Conservation (phyloP, 2,329 filamentous ascomycete genomes). For the Acephala macrosclerotiorum region DNA sequence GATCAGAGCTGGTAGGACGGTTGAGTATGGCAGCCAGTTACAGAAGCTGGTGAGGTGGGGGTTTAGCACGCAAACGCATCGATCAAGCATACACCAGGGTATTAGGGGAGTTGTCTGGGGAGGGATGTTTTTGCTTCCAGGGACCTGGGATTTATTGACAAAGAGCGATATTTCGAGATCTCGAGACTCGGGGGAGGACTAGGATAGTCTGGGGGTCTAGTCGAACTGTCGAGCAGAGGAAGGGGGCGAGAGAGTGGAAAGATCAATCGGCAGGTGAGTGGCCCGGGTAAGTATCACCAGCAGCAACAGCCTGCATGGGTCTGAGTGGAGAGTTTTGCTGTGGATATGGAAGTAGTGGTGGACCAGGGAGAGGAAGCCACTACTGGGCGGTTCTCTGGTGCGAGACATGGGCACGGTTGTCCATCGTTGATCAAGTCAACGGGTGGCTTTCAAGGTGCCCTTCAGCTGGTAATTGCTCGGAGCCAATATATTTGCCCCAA, state of each 20-base stretch:
- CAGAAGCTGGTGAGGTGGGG: constrained; percentile 17
- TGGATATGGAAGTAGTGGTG: not conserved
- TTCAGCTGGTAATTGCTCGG: constrained; percentile 19
- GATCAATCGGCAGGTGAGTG: constrained; percentile 16
- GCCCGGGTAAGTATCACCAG: constrained; percentile 16
- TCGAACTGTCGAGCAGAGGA: constrained; percentile 2
- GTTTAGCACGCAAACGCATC: constrained; percentile 24
- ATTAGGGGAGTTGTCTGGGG: constrained; percentile 20
- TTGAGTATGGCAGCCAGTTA: constrained; percentile 23
- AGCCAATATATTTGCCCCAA: constrained; percentile 1
- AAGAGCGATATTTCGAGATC: constrained; percentile 13
- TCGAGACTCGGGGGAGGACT: constrained; percentile 5
- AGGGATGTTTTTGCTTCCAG: constrained; percentile 22
- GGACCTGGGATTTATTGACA: constrained; percentile 18
- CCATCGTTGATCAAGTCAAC: constrained; percentile 18
- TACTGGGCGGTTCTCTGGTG: not conserved
- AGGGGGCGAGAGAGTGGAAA: constrained; percentile 13
- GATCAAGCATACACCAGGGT: constrained; percentile 22
- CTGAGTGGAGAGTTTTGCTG: constrained; percentile 11
- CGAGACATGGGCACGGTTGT: constrained; percentile 10
- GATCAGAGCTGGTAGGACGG: constrained; percentile 23
- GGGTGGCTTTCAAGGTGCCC: constrained; percentile 23
- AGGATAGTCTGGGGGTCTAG: constrained; percentile 6
- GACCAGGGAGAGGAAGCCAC: not conserved
- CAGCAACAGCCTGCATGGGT: constrained; percentile 9